Evolutionary conservation across 2,329 filamentous ascomycete species (phyloP), one percentile per base, ranked within the genome.

Genomic region (Trichoderma cornu-damae): DNA sequence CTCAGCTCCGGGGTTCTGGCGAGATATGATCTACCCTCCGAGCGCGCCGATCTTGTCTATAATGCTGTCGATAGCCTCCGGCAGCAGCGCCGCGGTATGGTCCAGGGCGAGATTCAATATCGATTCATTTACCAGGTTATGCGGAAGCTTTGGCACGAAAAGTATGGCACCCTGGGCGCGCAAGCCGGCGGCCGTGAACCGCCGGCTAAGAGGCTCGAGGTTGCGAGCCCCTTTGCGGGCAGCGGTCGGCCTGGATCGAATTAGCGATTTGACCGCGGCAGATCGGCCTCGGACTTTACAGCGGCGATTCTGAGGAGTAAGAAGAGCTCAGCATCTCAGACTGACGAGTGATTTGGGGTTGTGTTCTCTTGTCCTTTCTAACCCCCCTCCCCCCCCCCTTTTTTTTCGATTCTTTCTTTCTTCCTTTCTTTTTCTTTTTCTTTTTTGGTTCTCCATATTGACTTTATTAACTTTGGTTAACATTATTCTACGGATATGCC

Each of bases 1-100:
- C 79, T 97, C 8, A 85, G 89, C 24, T 81, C 85, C 5, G 93
- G 91, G 49, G 79, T 85, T 20, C 73, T 96, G 49, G 76, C 82
- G 61, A 68, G 75, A 22, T 74, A 73, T 59, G 73, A 77, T 54
- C 64, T 66, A 14, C 60, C 64, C 11, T 49, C 50, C n/a, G 62
- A 68, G 47, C 62, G 63, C 11, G 62, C 62, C 0, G 92, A 96
- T 66, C 81, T 87, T 2, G 80, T 99, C 38, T 89, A 85, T 63
- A 80, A 88, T 16, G 88, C 88, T 0, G 92, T 99, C 54, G 87
- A 96, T 65, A 74, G 77, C 60, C 79, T 99, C 56, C 83, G 94
- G 43, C 84, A 93, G 70, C 94, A 99, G 76, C 83, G 94, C 16
- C 89, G 90, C 76, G 89, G 87, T 73, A 99, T 99, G 94, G 94